Conservation (phyloP, 495 filamentous ascomycete genomes). For the Penicillium maclennaniae region DNA sequence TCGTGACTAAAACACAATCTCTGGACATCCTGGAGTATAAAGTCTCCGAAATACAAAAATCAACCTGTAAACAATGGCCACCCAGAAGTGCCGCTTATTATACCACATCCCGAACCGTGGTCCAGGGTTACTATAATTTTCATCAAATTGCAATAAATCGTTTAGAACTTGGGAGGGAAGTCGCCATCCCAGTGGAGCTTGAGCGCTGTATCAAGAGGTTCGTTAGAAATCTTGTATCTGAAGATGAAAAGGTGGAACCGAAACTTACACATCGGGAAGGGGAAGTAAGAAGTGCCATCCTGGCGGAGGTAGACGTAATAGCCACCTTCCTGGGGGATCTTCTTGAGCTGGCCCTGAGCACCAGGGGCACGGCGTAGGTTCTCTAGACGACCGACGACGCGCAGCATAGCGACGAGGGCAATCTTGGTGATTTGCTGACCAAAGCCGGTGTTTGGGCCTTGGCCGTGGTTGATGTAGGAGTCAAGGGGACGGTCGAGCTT, state of each 20-base stretch:
- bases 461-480: conserved; percentile 64
- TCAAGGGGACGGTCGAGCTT: conserved; percentile 63
- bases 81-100: conserved; percentile 8
- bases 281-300: conserved; percentile 66
- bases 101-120: not conserved
- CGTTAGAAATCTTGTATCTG: not conserved
- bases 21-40: conserved; percentile 17
- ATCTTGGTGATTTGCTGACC: conserved; percentile 58
- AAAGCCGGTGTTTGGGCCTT: conserved; percentile 59
- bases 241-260: not conserved
- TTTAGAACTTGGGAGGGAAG: conserved; percentile 19
- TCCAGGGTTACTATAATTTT: not conserved
- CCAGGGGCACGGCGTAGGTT: conserved; percentile 67
- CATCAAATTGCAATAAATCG: not conserved
- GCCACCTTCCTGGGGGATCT: conserved; percentile 55
- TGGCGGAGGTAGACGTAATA: conserved; percentile 68
- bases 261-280: conserved; percentile 66
- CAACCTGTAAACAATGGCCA: conserved; percentile 16
- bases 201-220: conserved; percentile 15
- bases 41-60: conserved; percentile 12
- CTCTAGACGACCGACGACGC: conserved; percentile 51
- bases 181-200: conserved; percentile 32
- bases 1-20: conserved; percentile 12
- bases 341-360: conserved; percentile 69
- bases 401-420: conserved; percentile 63